Base-by-base conservation (phyloP, 1,284 basidiomycete genomes). In the Apiotrichum siamense region DNA sequence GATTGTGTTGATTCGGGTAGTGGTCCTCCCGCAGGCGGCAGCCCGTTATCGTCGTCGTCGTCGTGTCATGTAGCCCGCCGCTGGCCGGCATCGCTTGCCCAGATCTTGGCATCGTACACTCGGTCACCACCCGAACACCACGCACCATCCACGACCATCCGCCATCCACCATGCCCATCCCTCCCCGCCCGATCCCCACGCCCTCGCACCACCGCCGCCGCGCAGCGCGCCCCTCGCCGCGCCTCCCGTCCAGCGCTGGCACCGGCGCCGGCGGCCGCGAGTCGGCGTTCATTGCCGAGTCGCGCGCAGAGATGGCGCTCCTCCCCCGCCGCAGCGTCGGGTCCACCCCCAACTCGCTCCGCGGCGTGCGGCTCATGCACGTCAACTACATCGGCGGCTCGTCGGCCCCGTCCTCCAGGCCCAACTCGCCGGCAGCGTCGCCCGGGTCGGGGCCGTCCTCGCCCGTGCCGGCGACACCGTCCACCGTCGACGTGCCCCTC, bases 241-340 rank as follows among this genome's bases (percentile, higher is more conserved):
- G 23, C 21, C 45, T 7, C 40, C 51, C 20, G 58, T 65, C 39
- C 54, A 60, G 3, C 50, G 57, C 32, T 4, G 24, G 38, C 23
- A 23, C 39, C 54, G 59, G 3, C 50, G 57, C 32, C 7, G 24
- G 38, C 23, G 24, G 38, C 24, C 20, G 11, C 20, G 39, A 15
- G 24, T n/a, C 62, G 62, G 36, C 51, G 53, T 43, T 54, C 43
- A 49, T 51, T 32, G 46, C 57, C 35, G 67, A 70, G 26, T 61
- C 60, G 55, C 63, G 66, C 25, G 59, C 63, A 21, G 66, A 72
- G 49, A 52, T 69, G 23, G 57, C 59, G n/a, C 44, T 65, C 9
- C 47, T 67, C 12, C 52, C 57, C 2, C 11, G 27, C 11, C 41
- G 20, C 12, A 27, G 36, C 6, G 40, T 41, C 21, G 41, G 45